Evolutionary conservation across 306 rosid genomes (phyloP).

Genomic region (Erythrophleum fordii): DNA sequence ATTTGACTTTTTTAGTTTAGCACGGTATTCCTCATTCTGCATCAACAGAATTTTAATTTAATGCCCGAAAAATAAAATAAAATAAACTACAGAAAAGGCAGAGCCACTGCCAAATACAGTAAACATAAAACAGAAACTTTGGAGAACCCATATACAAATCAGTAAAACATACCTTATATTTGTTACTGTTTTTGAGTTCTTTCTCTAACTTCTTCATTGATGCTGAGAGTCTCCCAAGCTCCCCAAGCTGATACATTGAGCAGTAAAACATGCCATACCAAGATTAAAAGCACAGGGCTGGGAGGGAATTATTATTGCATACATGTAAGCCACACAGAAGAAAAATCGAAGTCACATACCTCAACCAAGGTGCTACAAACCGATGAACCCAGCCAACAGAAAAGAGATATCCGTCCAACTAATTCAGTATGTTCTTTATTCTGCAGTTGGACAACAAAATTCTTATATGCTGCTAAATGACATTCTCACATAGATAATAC

Average conservation of each 20-base stretch:
- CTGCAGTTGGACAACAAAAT: slow-evolving; percentile 48
- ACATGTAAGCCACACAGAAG: slow-evolving; percentile 5
- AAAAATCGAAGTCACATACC: slow-evolving; percentile 57
- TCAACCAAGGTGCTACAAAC: slow-evolving; percentile 75
- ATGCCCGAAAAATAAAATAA: background rate
- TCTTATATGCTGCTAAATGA: slow-evolving; percentile 20
- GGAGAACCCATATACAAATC: background rate
- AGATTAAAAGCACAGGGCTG: slow-evolving; percentile 10
- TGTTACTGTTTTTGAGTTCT: slow-evolving; percentile 68
- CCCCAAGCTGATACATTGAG: slow-evolving; percentile 70
- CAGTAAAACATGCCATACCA: slow-evolving; percentile 25
- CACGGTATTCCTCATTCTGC: slow-evolving; percentile 81
- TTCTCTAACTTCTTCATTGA: slow-evolving; percentile 87
- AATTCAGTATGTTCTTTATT: slow-evolving; percentile 84
- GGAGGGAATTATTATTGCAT: background rate
- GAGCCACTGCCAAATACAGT: background rate
- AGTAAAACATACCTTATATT: slow-evolving; percentile 67
- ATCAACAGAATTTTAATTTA: slow-evolving; percentile 23
- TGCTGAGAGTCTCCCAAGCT: slow-evolving; percentile 89
- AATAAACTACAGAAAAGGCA: background rate
- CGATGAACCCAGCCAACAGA: slow-evolving; percentile 94
- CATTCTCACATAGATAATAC: background rate
- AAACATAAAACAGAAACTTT: slow-evolving; percentile 10
- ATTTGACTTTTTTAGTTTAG: slow-evolving; percentile 71
- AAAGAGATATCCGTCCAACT: slow-evolving; percentile 83